Conservation (phyloP, 176 grass and related monocot species). For the Aegilops sharonensis region DNA sequence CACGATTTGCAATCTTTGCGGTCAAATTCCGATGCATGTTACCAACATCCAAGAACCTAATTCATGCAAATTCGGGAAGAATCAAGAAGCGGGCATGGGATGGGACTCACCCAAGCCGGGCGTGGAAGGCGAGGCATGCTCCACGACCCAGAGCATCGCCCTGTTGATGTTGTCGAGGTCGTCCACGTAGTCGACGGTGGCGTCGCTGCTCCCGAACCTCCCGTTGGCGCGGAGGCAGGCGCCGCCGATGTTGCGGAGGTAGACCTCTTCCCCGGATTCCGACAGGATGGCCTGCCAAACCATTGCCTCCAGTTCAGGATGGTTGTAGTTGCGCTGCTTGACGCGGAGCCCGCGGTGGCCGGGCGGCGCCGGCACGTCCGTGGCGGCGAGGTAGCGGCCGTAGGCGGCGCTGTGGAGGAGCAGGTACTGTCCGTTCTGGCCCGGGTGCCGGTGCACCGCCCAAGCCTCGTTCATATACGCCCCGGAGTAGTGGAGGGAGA, state of each 20-base stretch:
- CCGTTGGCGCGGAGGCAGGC: conserved; percentile 14
- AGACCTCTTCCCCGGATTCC: neutral
- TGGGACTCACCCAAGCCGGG: neutral
- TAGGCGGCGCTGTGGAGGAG: conserved; percentile 23
- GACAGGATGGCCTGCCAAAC: neutral
- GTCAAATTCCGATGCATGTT: too few relatives aligned
- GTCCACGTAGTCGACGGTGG: neutral
- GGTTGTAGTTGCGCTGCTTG: neutral
- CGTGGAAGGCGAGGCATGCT: neutral
- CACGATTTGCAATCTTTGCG: too few relatives aligned
- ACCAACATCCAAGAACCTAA: too few relatives aligned
- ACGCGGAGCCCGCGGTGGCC: neutral
- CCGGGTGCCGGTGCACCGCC: neutral
- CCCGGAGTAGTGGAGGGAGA: neutral
- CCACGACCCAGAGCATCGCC: conserved; percentile 18
- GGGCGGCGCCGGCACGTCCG: neutral
- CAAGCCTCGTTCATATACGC: neutral
- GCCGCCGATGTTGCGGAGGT: neutral
- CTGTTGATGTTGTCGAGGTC: neutral
- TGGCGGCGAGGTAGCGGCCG: conserved; percentile 20
- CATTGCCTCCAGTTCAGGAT: neutral
- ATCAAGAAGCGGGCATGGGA: too few relatives aligned
- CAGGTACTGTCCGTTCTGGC: neutral
- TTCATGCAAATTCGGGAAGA: too few relatives aligned
- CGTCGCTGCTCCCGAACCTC: neutral